Base-by-base conservation (phyloP, 2,329 filamentous ascomycete species). In the Ceratocystis albifundus region DNA sequence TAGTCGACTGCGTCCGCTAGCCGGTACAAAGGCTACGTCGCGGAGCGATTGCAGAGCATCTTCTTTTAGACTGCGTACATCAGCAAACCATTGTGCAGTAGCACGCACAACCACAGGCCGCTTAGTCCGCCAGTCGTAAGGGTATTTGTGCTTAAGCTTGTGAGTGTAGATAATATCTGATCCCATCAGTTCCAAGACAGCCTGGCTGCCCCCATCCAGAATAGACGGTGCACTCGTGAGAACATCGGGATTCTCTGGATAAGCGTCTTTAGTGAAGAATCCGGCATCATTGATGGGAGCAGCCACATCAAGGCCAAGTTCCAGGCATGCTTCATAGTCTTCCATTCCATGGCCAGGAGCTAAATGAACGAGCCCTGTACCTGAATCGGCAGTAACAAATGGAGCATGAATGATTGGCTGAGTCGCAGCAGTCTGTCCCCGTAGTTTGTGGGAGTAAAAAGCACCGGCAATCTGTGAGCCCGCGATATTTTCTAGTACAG, bases 91-190 rank as follows among this genome's bases (percentile, higher is more conserved):
- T 76, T 99, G 94, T 46, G 92, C 90, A 0, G 95, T 99, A 2
- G 94, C 93, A 70, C 94, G 80, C 44, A 95, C 84, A 68, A 99
- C 90, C 62, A 99, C 87, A 0, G 94, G 94, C 70, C 88, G 82
- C 76, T 97, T 99, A 0, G 93, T 96, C 65, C 94, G 84, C 94
- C 94, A 99, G 76, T 99, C 94, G 71, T 97, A 96, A 0, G 94
- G 94, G 74, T 97, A 97, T 75, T 96, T 97, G 79, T 99, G 94
- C 64, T 81, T 81, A 73, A 93, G 88, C 66, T 80, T 80, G 70
- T 95, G 88, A 3, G 82, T 82, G 48, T 82, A 80, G 50, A 96
- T 77, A 2, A 97, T 82, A 68, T 85, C 78, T 0, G 81, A 77
- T 30, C 80, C 77, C 1, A 96, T 78, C 63, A 94, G 79, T 0